Evolutionary conservation across 2,329 filamentous ascomycete genomes (phyloP).

Genomic region (Fusarium mundagurra): DNA sequence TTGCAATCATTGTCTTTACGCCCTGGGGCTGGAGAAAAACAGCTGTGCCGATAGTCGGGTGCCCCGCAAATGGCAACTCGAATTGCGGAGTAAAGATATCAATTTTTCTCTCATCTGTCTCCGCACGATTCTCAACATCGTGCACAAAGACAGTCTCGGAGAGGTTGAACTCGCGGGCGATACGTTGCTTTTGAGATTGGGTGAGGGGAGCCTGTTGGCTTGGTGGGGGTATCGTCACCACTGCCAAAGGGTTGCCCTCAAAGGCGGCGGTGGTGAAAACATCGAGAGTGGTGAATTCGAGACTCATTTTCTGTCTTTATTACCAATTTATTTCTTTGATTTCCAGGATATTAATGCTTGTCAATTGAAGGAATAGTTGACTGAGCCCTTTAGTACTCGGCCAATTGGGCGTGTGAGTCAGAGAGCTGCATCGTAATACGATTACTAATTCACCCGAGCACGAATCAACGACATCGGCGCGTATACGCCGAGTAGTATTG

Average conservation of each 20-base stretch:
- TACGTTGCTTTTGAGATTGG: conserved; percentile 63
- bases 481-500: background rate
- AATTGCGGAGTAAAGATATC: conserved; percentile 65
- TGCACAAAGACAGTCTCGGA: conserved; percentile 72
- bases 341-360: rapidly evolving
- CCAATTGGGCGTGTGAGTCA: background rate
- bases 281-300: conserved; percentile 63
- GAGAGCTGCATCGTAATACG: background rate
- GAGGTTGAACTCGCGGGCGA: conserved; percentile 71
- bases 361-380: too few relatives aligned
- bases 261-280: conserved; percentile 64
- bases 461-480: background rate
- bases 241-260: conserved; percentile 67
- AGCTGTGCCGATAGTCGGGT: conserved; percentile 67
- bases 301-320: conserved; percentile 41
- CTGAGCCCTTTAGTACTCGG: background rate
- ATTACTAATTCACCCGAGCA: background rate
- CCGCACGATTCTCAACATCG: conserved; percentile 47
- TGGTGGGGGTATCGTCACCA: conserved; percentile 61
- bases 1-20: conserved; percentile 58
- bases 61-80: conserved; percentile 71
- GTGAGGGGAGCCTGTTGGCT: conserved; percentile 42
- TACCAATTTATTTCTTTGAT: too few relatives aligned
- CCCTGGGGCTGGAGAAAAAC: conserved; percentile 54
- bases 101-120: conserved; percentile 50